Conservation (phyloP, 1,139 yeast species). For the Kodamaea sp. region DNA sequence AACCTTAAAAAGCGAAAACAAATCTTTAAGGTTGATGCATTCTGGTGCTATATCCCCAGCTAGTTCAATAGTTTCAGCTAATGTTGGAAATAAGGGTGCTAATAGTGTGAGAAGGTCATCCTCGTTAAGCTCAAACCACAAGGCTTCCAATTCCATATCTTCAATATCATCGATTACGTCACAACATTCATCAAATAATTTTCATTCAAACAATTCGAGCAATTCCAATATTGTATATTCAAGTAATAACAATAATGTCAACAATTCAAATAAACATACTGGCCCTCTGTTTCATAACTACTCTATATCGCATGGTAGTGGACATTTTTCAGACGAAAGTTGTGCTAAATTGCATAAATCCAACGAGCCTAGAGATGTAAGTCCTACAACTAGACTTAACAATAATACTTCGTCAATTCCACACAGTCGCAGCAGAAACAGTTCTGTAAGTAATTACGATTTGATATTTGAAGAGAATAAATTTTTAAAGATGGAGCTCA, state of each 20-base stretch:
- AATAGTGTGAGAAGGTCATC: slow-evolving; percentile 12
- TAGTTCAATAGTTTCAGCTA: neutral
- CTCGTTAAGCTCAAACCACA: slow-evolving; percentile 14
- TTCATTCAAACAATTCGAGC: slow-evolving; percentile 2
- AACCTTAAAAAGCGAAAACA: slow-evolving; percentile 50
- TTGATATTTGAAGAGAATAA: slow-evolving; percentile 15
- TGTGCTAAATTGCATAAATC: slow-evolving; percentile 3
- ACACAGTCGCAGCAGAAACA: slow-evolving; percentile 12
- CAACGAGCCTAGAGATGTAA: slow-evolving; percentile 8
- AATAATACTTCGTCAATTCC: neutral
- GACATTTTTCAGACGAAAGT: slow-evolving; percentile 8
- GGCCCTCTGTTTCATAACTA: slow-evolving; percentile 13
- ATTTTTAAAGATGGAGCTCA: slow-evolving; percentile 13
- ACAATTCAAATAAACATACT: slow-evolving; percentile 10
- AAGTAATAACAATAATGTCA: neutral
- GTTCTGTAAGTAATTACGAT: slow-evolving; percentile 11
- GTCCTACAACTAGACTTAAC: slow-evolving; percentile 10
- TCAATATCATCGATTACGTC: slow-evolving; percentile 10
- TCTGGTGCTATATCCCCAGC: slow-evolving; percentile 4
- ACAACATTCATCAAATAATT: slow-evolving; percentile 2
- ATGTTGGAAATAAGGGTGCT: neutral
- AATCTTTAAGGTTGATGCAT: slow-evolving; percentile 18
- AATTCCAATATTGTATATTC: neutral
- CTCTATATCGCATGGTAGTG: slow-evolving; percentile 7
- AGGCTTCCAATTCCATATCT: slow-evolving; percentile 13